Evolutionary conservation across 2,329 filamentous ascomycete species (phyloP).

Genomic region (Drechslerella stenobrocha): DNA sequence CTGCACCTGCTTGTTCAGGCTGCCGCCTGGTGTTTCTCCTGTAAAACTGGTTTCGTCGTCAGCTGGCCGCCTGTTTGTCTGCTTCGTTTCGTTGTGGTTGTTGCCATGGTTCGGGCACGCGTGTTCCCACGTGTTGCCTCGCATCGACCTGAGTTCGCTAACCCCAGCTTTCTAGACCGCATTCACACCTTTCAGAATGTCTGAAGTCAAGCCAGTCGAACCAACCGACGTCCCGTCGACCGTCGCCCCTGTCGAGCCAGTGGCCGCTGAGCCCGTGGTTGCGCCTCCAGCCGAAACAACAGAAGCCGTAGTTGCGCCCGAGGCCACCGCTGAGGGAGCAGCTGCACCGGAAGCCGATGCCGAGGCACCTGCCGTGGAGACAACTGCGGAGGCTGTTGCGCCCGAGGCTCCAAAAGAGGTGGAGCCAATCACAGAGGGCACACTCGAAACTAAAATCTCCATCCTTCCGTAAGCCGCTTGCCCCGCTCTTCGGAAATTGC

Average conservation of each 20-base stretch:
- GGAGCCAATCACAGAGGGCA: constrained; percentile 55
- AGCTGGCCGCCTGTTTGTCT: no score
- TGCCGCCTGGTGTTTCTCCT: constrained; percentile 45
- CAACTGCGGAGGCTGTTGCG: constrained; percentile 57
- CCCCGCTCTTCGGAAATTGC: constrained; percentile 7
- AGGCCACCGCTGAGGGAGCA: constrained; percentile 47
- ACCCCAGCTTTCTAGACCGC: not conserved
- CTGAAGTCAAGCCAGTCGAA: constrained; percentile 54
- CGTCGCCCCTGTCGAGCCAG: constrained; percentile 46
- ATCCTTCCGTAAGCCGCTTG: constrained; percentile 31
- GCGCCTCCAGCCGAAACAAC: constrained; percentile 49
- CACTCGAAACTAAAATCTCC: constrained; percentile 35
- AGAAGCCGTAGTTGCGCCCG: constrained; percentile 26
- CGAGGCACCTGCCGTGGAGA: constrained; percentile 55
- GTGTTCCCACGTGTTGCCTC: not conserved
- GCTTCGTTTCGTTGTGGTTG: no score
- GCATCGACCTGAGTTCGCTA: constrained; percentile 40
- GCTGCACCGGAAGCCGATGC: constrained; percentile 27
- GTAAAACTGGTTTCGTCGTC: constrained; percentile 12
- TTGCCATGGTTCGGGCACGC: no score
- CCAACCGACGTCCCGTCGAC: constrained; percentile 54
- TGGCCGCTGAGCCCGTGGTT: constrained; percentile 50
- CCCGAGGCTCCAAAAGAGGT: constrained; percentile 48
- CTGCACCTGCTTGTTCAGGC: not conserved
- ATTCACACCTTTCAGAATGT: constrained; percentile 49